phyloP scores from a whole-genome alignment of 106 monocot genomes.

The Ottelia alismoides region DNA sequence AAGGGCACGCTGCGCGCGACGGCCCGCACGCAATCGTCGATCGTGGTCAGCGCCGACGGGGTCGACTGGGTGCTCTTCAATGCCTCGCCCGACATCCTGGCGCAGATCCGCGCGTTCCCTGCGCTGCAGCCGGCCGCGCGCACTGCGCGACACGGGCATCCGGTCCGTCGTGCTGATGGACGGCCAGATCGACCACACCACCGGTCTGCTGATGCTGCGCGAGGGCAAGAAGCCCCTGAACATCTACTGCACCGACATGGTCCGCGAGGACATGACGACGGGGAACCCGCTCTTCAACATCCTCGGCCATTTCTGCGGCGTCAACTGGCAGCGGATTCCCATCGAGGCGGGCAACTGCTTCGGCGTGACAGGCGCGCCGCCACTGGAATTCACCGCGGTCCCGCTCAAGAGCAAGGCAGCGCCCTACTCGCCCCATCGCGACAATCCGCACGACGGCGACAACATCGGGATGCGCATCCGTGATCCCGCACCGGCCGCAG shows the following conservation, averaged over 20 bases:
- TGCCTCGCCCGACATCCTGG: neutral
- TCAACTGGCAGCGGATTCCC: neutral
- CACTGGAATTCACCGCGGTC: neutral
- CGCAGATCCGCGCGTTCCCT: neutral
- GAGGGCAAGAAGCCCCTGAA: neutral
- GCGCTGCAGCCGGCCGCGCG: neutral
- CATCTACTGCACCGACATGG: neutral
- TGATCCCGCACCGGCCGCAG: neutral
- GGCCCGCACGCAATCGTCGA: neutral
- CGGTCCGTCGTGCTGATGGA: neutral
- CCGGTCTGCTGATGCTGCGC: neutral
- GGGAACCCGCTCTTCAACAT: neutral
- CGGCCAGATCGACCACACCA: neutral
- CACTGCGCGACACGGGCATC: neutral
- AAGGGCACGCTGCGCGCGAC: neutral
- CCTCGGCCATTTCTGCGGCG: neutral
- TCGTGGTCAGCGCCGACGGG: neutral
- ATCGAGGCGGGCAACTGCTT: neutral
- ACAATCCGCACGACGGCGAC: neutral
- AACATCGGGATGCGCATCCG: neutral
- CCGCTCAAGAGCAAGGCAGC: no score
- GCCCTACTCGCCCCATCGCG: no score
- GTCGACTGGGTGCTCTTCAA: neutral
- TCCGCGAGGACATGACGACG: neutral
- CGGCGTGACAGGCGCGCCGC: neutral